phyloP scores from a whole-genome alignment of 306 rosid species.

The Cicer chorassanicum region DNA sequence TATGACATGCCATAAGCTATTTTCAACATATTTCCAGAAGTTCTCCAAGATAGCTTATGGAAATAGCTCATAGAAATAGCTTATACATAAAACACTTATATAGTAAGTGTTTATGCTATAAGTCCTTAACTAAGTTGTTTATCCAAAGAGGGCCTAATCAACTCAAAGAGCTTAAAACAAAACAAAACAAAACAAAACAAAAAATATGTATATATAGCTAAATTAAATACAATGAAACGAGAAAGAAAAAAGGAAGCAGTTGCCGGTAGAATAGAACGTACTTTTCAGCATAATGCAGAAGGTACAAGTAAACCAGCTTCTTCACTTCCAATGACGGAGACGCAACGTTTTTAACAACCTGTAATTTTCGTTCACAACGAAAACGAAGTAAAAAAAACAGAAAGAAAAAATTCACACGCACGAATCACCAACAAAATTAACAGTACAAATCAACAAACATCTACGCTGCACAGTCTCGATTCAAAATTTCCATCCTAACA shows the following conservation, averaged over 20 bases:
- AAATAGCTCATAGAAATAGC: too few relatives aligned
- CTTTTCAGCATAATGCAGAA: conserved; percentile 96
- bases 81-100: too few relatives aligned
- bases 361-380: conserved; percentile 41
- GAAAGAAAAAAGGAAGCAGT: neutral
- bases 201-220: too few relatives aligned
- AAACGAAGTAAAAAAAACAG: neutral
- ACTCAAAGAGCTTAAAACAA: neutral
- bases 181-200: neutral
- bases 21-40: too few relatives aligned
- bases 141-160: neutral
- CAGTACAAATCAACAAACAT: neutral
- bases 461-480: neutral
- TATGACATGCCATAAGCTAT: too few relatives aligned
- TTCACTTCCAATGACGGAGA: conserved; percentile 87
- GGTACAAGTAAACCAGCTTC: conserved; percentile 95
- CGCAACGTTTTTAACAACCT: conserved; percentile 98
- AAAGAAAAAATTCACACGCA: neutral
- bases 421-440: neutral
- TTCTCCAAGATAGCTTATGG: too few relatives aligned
- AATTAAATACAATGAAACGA: neutral
- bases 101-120: too few relatives aligned
- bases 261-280: conserved; percentile 53
- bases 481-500: neutral
- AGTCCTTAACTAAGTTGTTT: too few relatives aligned